These are phyloP conservation scores for Xylaria sp. DNA, from an alignment of 2,329 filamentous ascomycete genomes.

Conservation along the genomic window DNA sequence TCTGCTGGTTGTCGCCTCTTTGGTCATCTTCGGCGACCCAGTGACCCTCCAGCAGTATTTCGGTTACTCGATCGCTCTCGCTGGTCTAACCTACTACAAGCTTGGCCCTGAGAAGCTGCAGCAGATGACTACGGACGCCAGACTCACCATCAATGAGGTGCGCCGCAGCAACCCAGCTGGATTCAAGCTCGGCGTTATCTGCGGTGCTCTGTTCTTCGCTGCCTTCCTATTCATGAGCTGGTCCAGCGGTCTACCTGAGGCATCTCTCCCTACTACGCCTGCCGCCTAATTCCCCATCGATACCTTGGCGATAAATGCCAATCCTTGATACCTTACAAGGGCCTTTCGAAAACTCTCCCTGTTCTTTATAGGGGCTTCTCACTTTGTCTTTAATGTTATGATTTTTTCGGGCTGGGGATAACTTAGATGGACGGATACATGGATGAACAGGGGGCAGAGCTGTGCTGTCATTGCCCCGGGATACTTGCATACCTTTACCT, in stretches of 20 bases:
- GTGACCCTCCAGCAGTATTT: constrained; percentile 74
- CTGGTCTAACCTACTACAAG: constrained; percentile 48
- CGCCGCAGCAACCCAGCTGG: constrained; percentile 41
- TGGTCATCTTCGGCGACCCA: constrained; percentile 74
- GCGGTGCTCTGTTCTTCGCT: constrained; percentile 37
- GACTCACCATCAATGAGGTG: constrained; percentile 37
- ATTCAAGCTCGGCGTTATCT: constrained; percentile 41
- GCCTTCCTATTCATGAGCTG: constrained; percentile 40
- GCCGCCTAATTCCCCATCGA: constrained; percentile 17
- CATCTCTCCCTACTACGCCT: constrained; percentile 37
- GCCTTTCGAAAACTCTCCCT: constrained; percentile 29
- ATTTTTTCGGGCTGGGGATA: neutral
- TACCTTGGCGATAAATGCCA: neutral
- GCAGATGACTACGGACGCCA: constrained; percentile 42
- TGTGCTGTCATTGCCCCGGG: constrained; percentile 27
- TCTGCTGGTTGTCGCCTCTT: constrained; percentile 73
- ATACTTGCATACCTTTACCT: constrained; percentile 23
- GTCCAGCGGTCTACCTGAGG: constrained; percentile 36
- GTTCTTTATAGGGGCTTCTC: constrained; percentile 36
- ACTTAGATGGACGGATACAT: constrained; percentile 25
- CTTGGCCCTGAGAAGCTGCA: constrained; percentile 46
- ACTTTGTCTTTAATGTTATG: constrained; percentile 28
- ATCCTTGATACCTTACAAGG: neutral
- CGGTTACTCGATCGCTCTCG: constrained; percentile 72
- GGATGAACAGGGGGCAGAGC: constrained; percentile 22